phyloP scores from a whole-genome alignment of 352 stramenopile species.

The Pythium volutum region DNA sequence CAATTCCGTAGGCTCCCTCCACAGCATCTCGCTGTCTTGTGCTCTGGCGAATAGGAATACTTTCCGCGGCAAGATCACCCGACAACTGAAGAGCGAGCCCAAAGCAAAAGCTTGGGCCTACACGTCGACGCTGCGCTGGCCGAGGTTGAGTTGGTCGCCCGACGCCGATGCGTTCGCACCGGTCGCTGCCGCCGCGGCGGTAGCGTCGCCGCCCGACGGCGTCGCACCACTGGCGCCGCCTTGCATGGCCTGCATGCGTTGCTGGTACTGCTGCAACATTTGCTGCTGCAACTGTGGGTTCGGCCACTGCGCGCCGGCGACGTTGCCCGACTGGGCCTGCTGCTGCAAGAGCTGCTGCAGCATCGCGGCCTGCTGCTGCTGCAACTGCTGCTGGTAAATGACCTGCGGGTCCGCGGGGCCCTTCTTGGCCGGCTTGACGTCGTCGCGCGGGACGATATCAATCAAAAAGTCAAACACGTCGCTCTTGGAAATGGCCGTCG shows the following conservation, averaged over 20 bases:
- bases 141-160: conserved; percentile 60
- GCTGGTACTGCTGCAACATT: conserved; percentile 89
- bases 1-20: not conserved
- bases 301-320: conserved; percentile 54
- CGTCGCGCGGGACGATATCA: conserved; percentile 87
- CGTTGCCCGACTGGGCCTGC: conserved; percentile 59
- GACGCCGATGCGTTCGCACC: conserved; percentile 32
- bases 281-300: conserved; percentile 85
- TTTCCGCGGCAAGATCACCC: not conserved
- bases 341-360: conserved; percentile 86
- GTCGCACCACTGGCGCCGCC: conserved; percentile 36
- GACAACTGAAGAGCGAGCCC: not conserved
- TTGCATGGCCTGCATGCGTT: conserved; percentile 73
- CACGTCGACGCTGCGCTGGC: conserved; percentile 78
- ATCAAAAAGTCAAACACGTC: conserved; percentile 93
- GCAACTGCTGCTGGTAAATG: conserved; percentile 85
- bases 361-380: conserved; percentile 87
- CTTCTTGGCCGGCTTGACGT: conserved; percentile 88
- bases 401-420: conserved; percentile 64
- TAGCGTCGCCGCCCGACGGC: conserved; percentile 45
- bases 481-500: conserved; percentile 88
- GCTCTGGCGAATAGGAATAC: too few relatives aligned
- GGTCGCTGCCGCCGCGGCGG: conserved; percentile 23
- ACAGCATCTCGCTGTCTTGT: not conserved
- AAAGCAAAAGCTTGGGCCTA: conserved; percentile 29